Evolutionary conservation across 2,329 filamentous ascomycete species (phyloP).

Genomic region (Cadophora gregata): DNA sequence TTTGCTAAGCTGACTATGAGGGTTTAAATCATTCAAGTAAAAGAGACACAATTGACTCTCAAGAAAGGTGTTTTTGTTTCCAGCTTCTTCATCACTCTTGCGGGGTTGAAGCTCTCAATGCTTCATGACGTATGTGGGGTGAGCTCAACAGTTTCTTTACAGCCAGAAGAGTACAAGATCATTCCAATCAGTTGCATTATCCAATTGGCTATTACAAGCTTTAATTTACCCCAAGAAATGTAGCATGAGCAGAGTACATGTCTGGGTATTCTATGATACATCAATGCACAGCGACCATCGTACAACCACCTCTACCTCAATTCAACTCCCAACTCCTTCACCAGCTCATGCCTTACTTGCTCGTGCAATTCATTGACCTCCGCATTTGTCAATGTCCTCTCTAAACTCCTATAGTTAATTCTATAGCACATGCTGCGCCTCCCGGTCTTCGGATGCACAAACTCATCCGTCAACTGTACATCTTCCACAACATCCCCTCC

Average conservation of each 20-base stretch:
- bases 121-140: slow-evolving; percentile 26
- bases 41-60: no score
- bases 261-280: slow-evolving; percentile 25
- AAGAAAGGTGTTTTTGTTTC: no score
- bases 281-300: slow-evolving; percentile 17
- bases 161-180: no score
- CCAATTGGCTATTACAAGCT: no score
- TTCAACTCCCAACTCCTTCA: slow-evolving; percentile 77
- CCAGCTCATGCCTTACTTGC: slow-evolving; percentile 67
- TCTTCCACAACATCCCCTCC: slow-evolving; percentile 88
- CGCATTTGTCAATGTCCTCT: slow-evolving; percentile 84
- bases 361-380: slow-evolving; percentile 81
- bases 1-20: background rate
- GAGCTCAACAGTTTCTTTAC: slow-evolving; percentile 13
- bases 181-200: no score
- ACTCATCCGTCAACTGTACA: slow-evolving; percentile 83
- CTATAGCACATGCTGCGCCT: slow-evolving; percentile 88
- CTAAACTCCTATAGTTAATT: slow-evolving; percentile 91
- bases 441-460: slow-evolving; percentile 84
- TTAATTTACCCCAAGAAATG: no score
- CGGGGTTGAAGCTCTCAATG: slow-evolving; percentile 1
- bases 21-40: no score
- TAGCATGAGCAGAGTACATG: slow-evolving; percentile 6
- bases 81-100: background rate
- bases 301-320: slow-evolving; percentile 52